A percentile compares a stretch with the other conserved stretches of the same genome.
Evolutionary conservation across 257 asterid species (phyloP).

Genomic region (Rehmannia glutinosa): DNA sequence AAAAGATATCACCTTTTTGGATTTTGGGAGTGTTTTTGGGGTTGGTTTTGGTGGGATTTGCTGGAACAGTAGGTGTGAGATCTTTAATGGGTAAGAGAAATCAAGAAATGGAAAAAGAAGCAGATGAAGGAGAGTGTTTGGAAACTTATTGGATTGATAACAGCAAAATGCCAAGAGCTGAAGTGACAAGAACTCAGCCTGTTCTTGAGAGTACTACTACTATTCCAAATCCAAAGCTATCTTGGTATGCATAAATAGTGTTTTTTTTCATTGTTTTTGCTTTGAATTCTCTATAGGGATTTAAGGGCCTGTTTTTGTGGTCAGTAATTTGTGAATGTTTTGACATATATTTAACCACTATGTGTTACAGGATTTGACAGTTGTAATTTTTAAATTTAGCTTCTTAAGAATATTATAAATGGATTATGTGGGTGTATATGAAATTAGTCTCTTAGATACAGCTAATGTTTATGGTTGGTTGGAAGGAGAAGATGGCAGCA

Average conservation of each 20-base stretch:
- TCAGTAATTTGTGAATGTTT: no score
- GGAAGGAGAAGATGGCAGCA: no score
- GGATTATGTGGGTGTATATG: no score
- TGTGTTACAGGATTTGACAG: no score
- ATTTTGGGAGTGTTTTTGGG: constrained; percentile 44
- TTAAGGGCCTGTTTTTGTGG: neutral
- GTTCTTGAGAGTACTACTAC: constrained; percentile 44
- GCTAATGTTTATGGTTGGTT: no score
- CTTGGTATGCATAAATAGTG: constrained; percentile 32
- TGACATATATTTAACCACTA: neutral
- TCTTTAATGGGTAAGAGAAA: constrained; percentile 33
- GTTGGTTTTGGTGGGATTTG: constrained; percentile 36
- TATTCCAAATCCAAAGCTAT: constrained; percentile 41
- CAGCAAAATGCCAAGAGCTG: constrained; percentile 77
- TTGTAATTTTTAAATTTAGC: no score
- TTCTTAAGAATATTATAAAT: no score
- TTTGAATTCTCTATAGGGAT: no score
- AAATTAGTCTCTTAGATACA: no score
- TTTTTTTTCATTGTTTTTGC: neutral
- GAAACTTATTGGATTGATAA: constrained; percentile 42
- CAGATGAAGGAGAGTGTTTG: constrained; percentile 58
- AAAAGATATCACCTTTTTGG: constrained; percentile 32
- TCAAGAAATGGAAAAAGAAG: constrained; percentile 54
- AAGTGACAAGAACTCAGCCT: constrained; percentile 64
- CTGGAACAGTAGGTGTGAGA: constrained; percentile 28